These are phyloP conservation scores for Mycosarcoma maydis DNA, from an alignment of 1,284 basidiomycete species.

Conservation along the genomic window DNA sequence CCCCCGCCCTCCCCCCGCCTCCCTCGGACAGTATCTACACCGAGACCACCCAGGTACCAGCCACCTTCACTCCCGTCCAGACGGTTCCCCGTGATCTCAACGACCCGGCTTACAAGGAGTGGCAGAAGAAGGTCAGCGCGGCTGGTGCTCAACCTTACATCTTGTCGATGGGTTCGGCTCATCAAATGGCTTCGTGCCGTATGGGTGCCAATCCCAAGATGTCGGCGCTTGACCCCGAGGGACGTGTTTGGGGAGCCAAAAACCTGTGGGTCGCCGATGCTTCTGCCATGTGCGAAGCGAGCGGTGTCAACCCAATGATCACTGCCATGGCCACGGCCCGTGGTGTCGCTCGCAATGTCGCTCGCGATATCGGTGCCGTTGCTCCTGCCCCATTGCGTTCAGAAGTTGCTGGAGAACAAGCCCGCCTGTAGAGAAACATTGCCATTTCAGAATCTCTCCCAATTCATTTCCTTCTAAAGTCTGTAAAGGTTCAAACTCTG, in stretches of 20 bases:
- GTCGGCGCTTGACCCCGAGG: slow-evolving; percentile 68
- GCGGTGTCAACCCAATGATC: slow-evolving; percentile 70
- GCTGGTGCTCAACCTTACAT: slow-evolving; percentile 50
- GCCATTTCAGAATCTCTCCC: too few species aligned
- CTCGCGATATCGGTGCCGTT: slow-evolving; percentile 57
- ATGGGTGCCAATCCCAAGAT: slow-evolving; percentile 66
- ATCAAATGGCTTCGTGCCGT: slow-evolving; percentile 69
- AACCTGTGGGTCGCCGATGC: slow-evolving; percentile 70
- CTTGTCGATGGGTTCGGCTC: slow-evolving; percentile 56
- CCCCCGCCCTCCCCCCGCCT: slow-evolving; percentile 11
- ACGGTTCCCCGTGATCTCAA: slow-evolving; percentile 54
- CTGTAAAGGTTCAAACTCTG: too few species aligned
- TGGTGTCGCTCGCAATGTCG: slow-evolving; percentile 62
- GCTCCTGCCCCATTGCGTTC: slow-evolving; percentile 25
- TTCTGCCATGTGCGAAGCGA: slow-evolving; percentile 67
- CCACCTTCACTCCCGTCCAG: slow-evolving; percentile 51
- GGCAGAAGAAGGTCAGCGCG: slow-evolving; percentile 58
- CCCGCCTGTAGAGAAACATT: slow-evolving; percentile 28
- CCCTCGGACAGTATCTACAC: slow-evolving; percentile 33
- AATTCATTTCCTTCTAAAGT: too few species aligned
- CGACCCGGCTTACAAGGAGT: slow-evolving; percentile 57
- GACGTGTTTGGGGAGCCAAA: slow-evolving; percentile 68
- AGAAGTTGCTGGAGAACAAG: slow-evolving; percentile 14
- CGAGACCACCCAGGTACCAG: slow-evolving; percentile 57
- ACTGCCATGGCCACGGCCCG: slow-evolving; percentile 65